phyloP scores from a whole-genome alignment of 2,329 filamentous ascomycete genomes.

The Nemania sp. region DNA sequence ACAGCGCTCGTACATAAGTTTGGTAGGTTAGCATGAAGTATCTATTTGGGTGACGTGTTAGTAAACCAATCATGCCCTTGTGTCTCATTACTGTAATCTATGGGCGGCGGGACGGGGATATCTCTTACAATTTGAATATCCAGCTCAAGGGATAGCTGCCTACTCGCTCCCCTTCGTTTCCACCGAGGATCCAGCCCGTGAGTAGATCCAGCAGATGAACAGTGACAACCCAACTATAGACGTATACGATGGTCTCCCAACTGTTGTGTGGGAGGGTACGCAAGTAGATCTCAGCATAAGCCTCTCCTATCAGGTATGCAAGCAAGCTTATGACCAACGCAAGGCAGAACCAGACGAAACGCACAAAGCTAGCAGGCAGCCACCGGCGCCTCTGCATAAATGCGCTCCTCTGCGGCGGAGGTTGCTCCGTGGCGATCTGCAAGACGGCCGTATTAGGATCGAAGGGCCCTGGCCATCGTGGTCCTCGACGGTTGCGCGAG shows the following conservation, averaged over 20 bases:
- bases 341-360: slow-evolving; percentile 71
- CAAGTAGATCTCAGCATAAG: slow-evolving; percentile 71
- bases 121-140: slow-evolving; percentile 68
- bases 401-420: slow-evolving; percentile 32
- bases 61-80: background rate
- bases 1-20: slow-evolving; percentile 71
- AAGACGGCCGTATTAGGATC: slow-evolving; percentile 43
- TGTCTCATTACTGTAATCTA: background rate
- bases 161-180: slow-evolving; percentile 67
- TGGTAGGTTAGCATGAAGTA: slow-evolving; percentile 65
- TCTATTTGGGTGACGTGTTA: slow-evolving; percentile 26
- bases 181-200: slow-evolving; percentile 69
- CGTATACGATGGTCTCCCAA: slow-evolving; percentile 69
- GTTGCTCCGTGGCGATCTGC: slow-evolving; percentile 32
- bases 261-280: slow-evolving; percentile 69
- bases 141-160: slow-evolving; percentile 72
- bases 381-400: slow-evolving; percentile 56
- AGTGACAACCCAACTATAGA: slow-evolving; percentile 71
- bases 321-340: slow-evolving; percentile 66
- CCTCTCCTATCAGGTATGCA: slow-evolving; percentile 70
- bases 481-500: slow-evolving; percentile 47
- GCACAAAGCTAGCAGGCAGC: slow-evolving; percentile 69
- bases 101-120: background rate
- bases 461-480: slow-evolving; percentile 44
- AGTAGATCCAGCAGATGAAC: slow-evolving; percentile 67